phyloP scores from a whole-genome alignment of 352 stramenopile species.

The Globisporangium paddicum region DNA sequence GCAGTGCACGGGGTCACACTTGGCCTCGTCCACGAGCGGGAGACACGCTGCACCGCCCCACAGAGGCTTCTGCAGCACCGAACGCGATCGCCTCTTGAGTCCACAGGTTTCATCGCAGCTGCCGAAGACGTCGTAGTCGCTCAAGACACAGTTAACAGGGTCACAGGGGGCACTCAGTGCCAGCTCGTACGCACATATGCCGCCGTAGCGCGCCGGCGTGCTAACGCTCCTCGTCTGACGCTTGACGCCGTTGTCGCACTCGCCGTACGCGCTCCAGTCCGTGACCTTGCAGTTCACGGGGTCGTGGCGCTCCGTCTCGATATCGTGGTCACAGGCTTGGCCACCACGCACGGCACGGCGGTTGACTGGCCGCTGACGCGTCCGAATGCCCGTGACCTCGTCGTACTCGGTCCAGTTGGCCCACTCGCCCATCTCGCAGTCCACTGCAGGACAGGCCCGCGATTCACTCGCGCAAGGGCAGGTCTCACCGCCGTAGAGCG shows the following conservation, averaged over 20 bases:
- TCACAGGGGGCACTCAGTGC: slow-evolving; percentile 38
- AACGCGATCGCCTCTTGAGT: slow-evolving; percentile 30
- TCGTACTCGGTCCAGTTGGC: slow-evolving; percentile 36
- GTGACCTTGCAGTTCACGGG: slow-evolving; percentile 49
- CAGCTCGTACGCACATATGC: slow-evolving; percentile 29
- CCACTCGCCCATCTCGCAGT: slow-evolving; percentile 43
- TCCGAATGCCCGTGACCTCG: slow-evolving; percentile 25
- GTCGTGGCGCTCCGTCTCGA: slow-evolving; percentile 25
- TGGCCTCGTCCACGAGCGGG: slow-evolving; percentile 15
- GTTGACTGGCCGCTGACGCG: slow-evolving; percentile 19
- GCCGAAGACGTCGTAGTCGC: slow-evolving; percentile 31
- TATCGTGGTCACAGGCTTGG: slow-evolving; percentile 24
- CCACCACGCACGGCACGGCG: slow-evolving; percentile 39
- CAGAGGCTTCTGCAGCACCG: slow-evolving; percentile 25
- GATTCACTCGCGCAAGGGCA: slow-evolving; percentile 24
- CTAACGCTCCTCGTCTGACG: slow-evolving; percentile 27
- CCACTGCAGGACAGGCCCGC: slow-evolving; percentile 29
- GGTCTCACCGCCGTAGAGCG: slow-evolving; percentile 33
- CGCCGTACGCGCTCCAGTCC: slow-evolving; percentile 38
- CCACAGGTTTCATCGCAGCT: slow-evolving; percentile 25
- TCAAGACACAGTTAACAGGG: slow-evolving; percentile 48
- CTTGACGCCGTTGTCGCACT: slow-evolving; percentile 36
- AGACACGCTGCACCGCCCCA: slow-evolving; percentile 32
- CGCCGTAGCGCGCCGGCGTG: slow-evolving; percentile 34
- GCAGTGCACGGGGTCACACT: slow-evolving; percentile 40